These are phyloP conservation scores for Fusarium torulosum DNA, from an alignment of 2,329 filamentous ascomycete species.

Conservation along the genomic window DNA sequence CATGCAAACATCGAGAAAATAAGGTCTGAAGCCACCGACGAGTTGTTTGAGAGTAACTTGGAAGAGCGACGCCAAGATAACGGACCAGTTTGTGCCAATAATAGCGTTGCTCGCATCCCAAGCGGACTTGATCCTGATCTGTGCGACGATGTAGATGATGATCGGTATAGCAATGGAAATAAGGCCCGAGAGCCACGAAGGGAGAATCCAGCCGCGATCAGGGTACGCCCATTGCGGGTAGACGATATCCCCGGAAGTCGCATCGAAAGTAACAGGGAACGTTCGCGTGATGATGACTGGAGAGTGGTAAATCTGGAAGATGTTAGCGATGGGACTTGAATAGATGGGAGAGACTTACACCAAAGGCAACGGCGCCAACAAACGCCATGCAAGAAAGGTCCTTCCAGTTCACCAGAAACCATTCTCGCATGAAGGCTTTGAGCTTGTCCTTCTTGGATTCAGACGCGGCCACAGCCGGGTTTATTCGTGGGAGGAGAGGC, in stretches of 20 bases:
- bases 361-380: constrained; percentile 57
- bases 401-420: constrained; percentile 69
- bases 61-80: constrained; percentile 71
- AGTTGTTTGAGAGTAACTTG: constrained; percentile 76
- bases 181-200: constrained; percentile 69
- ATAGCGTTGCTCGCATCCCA: constrained; percentile 73
- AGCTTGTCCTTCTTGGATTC: constrained; percentile 16
- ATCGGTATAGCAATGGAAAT: constrained; percentile 70
- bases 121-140: constrained; percentile 68
- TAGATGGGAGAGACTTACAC: constrained; percentile 39
- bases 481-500: constrained; percentile 38
- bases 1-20: constrained; percentile 74
- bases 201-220: constrained; percentile 70
- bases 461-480: constrained; percentile 13
- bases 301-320: constrained; percentile 62
- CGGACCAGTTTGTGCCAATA: constrained; percentile 70
- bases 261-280: constrained; percentile 70
- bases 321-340: constrained; percentile 8
- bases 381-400: constrained; percentile 70
- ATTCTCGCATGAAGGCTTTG: constrained; percentile 55
- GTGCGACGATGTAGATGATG: constrained; percentile 66
- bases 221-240: constrained; percentile 75
- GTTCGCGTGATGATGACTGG: constrained; percentile 68
- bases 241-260: constrained; percentile 69
- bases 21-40: constrained; percentile 72